phyloP scores from a whole-genome alignment of 805 yeast genomes.

The Sugiyamaella lignohabitans region DNA sequence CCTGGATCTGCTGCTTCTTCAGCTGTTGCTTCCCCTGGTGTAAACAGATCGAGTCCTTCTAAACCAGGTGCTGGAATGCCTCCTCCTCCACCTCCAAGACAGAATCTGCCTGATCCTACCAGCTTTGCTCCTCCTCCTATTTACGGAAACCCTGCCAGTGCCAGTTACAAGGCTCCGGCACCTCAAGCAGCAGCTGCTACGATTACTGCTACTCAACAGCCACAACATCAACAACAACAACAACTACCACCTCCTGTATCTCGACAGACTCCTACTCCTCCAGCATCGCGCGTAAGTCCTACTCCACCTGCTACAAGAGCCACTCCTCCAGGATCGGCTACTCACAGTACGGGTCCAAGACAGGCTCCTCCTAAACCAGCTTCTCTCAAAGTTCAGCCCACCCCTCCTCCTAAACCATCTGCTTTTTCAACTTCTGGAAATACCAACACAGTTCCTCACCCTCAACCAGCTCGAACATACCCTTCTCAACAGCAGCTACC shows the following conservation, averaged over 20 bases:
- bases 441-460: neutral
- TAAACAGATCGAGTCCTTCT: neutral
- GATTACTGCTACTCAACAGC: neutral
- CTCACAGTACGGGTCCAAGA: too few relatives aligned
- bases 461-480: too few relatives aligned
- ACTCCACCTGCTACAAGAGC: neutral
- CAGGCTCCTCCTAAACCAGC: neutral
- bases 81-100: constrained; percentile 9
- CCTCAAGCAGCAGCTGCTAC: neutral
- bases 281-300: neutral
- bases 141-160: neutral
- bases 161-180: constrained; percentile 1
- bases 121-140: neutral
- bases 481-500: too few relatives aligned
- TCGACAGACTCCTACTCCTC: neutral
- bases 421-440: neutral
- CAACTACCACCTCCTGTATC: neutral
- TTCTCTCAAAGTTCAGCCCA: neutral
- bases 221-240: neutral
- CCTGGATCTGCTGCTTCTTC: constrained; percentile 10
- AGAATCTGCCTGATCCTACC: neutral
- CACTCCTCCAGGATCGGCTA: too few relatives aligned
- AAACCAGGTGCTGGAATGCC: constrained; percentile 6
- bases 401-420: neutral
- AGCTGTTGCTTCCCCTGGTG: too few relatives aligned